Conservation (phyloP, 371 early-diverging fungal genomes). For the Haplosporangium sp. region DNA sequence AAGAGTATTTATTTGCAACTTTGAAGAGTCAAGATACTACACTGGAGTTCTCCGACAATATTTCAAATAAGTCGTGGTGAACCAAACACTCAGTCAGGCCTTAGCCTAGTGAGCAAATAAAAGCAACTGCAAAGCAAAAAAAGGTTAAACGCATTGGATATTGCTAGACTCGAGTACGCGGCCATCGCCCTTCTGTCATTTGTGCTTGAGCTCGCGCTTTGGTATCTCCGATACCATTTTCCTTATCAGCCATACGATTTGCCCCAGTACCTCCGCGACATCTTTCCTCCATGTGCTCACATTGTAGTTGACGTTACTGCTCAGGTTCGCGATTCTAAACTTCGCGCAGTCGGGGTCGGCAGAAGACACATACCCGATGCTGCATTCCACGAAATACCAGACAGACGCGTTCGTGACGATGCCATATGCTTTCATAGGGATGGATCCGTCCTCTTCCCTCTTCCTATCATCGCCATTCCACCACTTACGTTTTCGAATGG, state of each 20-base stretch:
- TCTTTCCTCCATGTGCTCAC: background rate
- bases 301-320: conserved; percentile 20
- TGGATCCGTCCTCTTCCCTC: conserved; percentile 6
- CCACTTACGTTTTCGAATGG: conserved; percentile 21
- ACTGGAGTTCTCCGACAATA: too few relatives aligned
- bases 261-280: background rate
- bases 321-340: conserved; percentile 22
- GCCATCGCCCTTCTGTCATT: background rate
- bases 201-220: conserved; percentile 11
- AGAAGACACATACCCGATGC: conserved; percentile 10
- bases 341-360: conserved; percentile 13
- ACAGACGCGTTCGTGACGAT: conserved; percentile 16
- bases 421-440: conserved; percentile 25
- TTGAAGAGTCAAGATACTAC: too few relatives aligned
- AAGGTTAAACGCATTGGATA: too few relatives aligned
- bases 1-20: too few relatives aligned
- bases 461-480: conserved; percentile 6
- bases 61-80: too few relatives aligned
- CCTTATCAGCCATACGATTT: conserved; percentile 2
- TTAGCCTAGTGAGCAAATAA: too few relatives aligned
- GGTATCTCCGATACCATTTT: conserved; percentile 3
- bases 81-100: too few relatives aligned
- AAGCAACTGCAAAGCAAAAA: too few relatives aligned
- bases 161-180: background rate
- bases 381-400: conserved; percentile 41